These are phyloP conservation scores for Copromyces sp. DNA, from an alignment of 495 filamentous ascomycete species.

Conservation along the genomic window DNA sequence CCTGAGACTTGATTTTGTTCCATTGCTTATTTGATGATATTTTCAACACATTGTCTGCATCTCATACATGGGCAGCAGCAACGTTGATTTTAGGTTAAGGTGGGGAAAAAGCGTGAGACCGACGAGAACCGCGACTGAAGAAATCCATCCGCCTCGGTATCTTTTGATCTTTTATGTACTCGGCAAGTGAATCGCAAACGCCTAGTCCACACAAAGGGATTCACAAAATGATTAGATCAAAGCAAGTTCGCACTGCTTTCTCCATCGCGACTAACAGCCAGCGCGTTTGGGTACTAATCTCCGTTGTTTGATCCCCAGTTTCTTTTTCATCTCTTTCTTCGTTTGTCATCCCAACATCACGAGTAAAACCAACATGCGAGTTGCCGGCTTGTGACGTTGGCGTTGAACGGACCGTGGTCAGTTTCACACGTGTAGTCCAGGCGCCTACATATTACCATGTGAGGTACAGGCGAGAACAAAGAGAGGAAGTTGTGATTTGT, in stretches of 20 bases:
- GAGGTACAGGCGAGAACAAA: not conserved
- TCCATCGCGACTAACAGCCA: not conserved
- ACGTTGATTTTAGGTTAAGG: not conserved
- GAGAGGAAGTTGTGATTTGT: not conserved
- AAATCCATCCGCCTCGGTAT: not conserved
- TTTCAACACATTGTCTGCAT: not conserved
- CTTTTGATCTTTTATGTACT: not conserved
- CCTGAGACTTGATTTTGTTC: not conserved
- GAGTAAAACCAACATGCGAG: not conserved
- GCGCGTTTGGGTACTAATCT: not conserved
- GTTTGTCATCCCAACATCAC: not conserved
- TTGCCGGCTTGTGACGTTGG: not conserved
- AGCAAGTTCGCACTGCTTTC: not conserved
- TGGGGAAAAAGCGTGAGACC: not conserved
- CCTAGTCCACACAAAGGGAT: not conserved
- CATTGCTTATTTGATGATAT: too few relatives aligned
- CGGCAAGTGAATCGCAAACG: not conserved
- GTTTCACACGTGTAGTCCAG: not conserved
- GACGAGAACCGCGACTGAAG: not conserved
- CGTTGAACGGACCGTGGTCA: not conserved
- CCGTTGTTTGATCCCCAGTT: not conserved
- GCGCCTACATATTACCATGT: not conserved
- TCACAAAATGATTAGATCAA: not conserved
- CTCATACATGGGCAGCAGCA: not conserved
- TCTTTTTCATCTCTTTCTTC: not conserved